phyloP scores from a whole-genome alignment of 2,329 filamentous ascomycete species.

The Triangularia setosa region DNA sequence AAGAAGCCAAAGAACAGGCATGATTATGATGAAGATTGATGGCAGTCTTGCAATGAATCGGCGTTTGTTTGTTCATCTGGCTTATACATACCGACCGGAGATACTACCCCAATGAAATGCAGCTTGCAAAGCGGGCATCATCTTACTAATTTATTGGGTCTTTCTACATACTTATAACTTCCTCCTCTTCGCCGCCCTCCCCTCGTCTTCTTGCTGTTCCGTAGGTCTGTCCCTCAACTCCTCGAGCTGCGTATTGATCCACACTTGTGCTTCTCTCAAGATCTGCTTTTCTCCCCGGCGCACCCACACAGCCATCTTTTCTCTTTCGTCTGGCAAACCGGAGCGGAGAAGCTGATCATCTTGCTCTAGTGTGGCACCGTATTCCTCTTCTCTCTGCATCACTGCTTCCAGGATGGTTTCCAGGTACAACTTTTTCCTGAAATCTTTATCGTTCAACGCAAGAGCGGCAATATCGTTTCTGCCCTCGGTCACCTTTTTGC shows the following conservation, averaged over 20 bases:
- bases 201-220: conserved; percentile 20
- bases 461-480: conserved; percentile 26
- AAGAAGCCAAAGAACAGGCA: conserved; percentile 45
- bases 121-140: background rate
- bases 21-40: background rate
- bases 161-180: conserved; percentile 7
- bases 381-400: conserved; percentile 26
- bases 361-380: conserved; percentile 30
- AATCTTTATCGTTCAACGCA: conserved; percentile 46
- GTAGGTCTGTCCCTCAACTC: conserved; percentile 14
- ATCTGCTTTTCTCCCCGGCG: conserved; percentile 36
- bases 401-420: conserved; percentile 36
- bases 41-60: background rate
- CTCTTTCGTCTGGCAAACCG: conserved; percentile 10
- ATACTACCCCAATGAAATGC: background rate
- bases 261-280: conserved; percentile 28
- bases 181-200: conserved; percentile 28
- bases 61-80: background rate
- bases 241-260: conserved; percentile 21
- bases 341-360: conserved; percentile 24
- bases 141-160: background rate
- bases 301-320: conserved; percentile 32
- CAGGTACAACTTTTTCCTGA: conserved; percentile 44
- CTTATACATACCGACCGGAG: background rate
- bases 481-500: conserved; percentile 41